Conservation (phyloP, 2,329 filamentous ascomycete species). For the Leptographium lundbergii region DNA sequence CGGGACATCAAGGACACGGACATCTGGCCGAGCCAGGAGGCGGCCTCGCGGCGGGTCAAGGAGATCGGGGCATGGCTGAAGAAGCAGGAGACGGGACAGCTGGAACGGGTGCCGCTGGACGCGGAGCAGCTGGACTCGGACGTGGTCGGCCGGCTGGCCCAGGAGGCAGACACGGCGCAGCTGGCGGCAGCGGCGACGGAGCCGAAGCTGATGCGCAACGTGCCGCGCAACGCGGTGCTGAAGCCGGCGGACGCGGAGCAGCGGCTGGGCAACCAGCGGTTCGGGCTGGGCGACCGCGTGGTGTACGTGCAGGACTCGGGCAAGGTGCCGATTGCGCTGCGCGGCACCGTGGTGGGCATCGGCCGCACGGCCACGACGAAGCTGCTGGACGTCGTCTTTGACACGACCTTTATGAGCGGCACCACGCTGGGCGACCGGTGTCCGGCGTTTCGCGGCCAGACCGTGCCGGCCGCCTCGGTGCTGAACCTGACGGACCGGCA, state of each 20-base stretch:
- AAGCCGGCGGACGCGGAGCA: constrained; percentile 96
- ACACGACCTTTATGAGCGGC: constrained; percentile 92
- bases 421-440: constrained; percentile 84
- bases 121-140: constrained; percentile 93
- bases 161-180: constrained; percentile 49
- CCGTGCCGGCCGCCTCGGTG: constrained; percentile 75
- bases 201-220: constrained; percentile 60
- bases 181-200: constrained; percentile 40
- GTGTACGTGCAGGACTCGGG: constrained; percentile 88
- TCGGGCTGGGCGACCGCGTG: constrained; percentile 76
- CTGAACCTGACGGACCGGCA: constrained; percentile 79
- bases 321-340: constrained; percentile 83
- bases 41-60: constrained; percentile 71
- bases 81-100: constrained; percentile 76
- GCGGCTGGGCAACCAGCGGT: constrained; percentile 72
- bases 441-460: constrained; percentile 86
- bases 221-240: constrained; percentile 76
- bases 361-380: constrained; percentile 74
- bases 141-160: constrained; percentile 69
- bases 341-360: constrained; percentile 89
- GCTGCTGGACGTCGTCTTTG: constrained; percentile 85
- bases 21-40: constrained; percentile 62
- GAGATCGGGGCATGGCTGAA: constrained; percentile 93
- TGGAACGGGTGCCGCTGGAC: constrained; percentile 91
- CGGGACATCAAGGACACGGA: constrained; percentile 77